Conservation (phyloP, 2,329 filamentous ascomycete genomes). For the Tympanopsis confertula region DNA sequence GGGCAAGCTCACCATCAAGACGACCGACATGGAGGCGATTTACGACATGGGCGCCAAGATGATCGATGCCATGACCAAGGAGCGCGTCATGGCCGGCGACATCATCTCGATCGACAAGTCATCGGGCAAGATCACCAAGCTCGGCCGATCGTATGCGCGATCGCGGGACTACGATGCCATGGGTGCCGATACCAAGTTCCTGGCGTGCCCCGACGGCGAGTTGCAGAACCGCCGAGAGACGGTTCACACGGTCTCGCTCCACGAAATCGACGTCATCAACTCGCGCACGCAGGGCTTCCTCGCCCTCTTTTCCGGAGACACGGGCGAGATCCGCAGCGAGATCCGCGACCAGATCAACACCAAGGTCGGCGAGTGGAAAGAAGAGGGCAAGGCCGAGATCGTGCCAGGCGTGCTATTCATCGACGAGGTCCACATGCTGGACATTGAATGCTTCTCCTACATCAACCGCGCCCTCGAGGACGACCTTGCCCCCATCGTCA, state of each 20-base stretch:
- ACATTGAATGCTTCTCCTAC: slow-evolving; percentile 98
- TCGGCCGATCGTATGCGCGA: slow-evolving; percentile 86
- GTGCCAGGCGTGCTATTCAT: slow-evolving; percentile 96
- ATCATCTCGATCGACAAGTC: slow-evolving; percentile 98
- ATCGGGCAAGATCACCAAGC: slow-evolving; percentile 92
- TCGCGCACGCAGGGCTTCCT: slow-evolving; percentile 96
- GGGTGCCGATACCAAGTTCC: slow-evolving; percentile 95
- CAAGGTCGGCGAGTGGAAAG: slow-evolving; percentile 97
- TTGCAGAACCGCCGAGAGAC: slow-evolving; percentile 95
- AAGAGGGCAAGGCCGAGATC: slow-evolving; percentile 97
- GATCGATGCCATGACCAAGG: slow-evolving; percentile 99
- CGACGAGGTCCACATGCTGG: slow-evolving; percentile 98
- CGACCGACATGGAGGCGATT: slow-evolving; percentile 98
- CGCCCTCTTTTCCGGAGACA: slow-evolving; percentile 93
- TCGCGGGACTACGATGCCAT: slow-evolving; percentile 98
- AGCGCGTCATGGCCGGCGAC: slow-evolving; percentile 96
- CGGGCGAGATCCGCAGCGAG: slow-evolving; percentile 92
- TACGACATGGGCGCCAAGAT: slow-evolving; percentile 99
- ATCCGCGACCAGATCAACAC: slow-evolving; percentile 98
- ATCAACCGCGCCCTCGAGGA: slow-evolving; percentile 94
- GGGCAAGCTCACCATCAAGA: slow-evolving; percentile 98
- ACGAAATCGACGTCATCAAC: slow-evolving; percentile 99
- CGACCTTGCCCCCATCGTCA: slow-evolving; percentile 89
- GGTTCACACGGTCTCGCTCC: slow-evolving; percentile 88
- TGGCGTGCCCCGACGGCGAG: slow-evolving; percentile 94